These are phyloP conservation scores for Macaranga tanarius DNA, from an alignment of 441 rosid species.

Conservation along the genomic window DNA sequence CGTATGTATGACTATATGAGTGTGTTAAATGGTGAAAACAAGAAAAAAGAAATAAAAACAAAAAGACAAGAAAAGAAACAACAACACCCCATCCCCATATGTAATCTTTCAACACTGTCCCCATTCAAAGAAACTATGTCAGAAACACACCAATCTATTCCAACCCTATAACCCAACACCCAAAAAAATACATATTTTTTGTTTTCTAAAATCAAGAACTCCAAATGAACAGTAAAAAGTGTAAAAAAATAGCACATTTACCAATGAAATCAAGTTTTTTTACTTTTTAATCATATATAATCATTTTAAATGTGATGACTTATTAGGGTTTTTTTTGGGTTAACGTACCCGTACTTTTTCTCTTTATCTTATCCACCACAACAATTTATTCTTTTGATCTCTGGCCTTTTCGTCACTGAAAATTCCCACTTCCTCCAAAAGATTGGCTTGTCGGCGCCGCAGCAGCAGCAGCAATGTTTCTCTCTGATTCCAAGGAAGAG, in stretches of 20 bases:
- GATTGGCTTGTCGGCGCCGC: constrained; percentile 48
- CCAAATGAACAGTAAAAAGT: not conserved
- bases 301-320: constrained; percentile 15
- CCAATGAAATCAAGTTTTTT: constrained; percentile 18
- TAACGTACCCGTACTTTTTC: constrained; percentile 36
- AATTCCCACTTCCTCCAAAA: constrained; percentile 52
- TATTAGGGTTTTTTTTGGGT: not conserved
- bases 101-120: constrained; percentile 30
- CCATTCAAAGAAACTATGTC: constrained; percentile 39
- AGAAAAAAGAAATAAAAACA: constrained; percentile 32
- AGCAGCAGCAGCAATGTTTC: constrained; percentile 34
- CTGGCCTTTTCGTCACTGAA: constrained; percentile 35
- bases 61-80: constrained; percentile 41
- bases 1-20: not conserved
- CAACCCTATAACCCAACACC: not conserved
- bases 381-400: not conserved
- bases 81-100: constrained; percentile 20
- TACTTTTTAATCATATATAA: constrained; percentile 23
- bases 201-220: not conserved
- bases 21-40: constrained; percentile 17
- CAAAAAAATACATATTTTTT: not conserved
- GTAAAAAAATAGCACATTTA: constrained; percentile 14
- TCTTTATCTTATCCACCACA: constrained; percentile 5
- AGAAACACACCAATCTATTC: constrained; percentile 1
- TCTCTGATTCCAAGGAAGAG: constrained; percentile 50